Percentiles rank a stretch among this genome's conserved stretches.
Evolutionary conservation across 2,329 filamentous ascomycete genomes (phyloP).

Genomic region (Fusarium drepaniforme): DNA sequence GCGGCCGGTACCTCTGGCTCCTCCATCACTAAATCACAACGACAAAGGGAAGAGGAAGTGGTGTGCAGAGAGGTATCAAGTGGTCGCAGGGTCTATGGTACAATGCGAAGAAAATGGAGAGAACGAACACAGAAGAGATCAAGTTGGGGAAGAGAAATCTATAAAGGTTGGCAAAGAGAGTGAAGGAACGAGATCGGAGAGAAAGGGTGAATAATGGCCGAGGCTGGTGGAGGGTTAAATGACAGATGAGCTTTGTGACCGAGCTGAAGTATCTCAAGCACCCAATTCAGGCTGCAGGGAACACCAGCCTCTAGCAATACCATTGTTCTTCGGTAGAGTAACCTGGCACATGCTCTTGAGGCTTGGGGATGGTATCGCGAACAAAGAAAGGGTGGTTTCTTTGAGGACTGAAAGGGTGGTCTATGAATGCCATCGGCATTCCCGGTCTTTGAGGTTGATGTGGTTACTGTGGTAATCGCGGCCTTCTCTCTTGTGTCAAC

Average conservation of each 20-base stretch:
- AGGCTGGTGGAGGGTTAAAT: conserved; percentile 26
- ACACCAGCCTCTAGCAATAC: conserved; percentile 16
- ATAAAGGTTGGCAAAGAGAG: conserved; percentile 17
- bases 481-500: neutral
- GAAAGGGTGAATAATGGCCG: conserved; percentile 2
- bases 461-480: neutral
- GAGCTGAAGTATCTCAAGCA: neutral
- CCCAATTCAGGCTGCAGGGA: neutral
- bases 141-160: neutral
- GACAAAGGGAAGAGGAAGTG: neutral
- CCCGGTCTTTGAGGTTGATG: conserved; percentile 9
- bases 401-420: conserved; percentile 23
- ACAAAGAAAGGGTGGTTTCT: conserved; percentile 29
- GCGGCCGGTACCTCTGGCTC: neutral
- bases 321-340: conserved; percentile 24
- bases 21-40: neutral
- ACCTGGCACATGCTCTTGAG: conserved; percentile 1
- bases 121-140: neutral
- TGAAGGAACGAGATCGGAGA: neutral
- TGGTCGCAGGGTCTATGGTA: neutral
- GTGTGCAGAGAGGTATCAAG: neutral
- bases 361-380: conserved; percentile 3
- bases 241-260: neutral
- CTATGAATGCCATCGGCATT: conserved; percentile 20
- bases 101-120: conserved; percentile 5